These are phyloP conservation scores for Penicillium sp. DNA, from an alignment of 2,329 filamentous ascomycete genomes.

Conservation along the genomic window DNA sequence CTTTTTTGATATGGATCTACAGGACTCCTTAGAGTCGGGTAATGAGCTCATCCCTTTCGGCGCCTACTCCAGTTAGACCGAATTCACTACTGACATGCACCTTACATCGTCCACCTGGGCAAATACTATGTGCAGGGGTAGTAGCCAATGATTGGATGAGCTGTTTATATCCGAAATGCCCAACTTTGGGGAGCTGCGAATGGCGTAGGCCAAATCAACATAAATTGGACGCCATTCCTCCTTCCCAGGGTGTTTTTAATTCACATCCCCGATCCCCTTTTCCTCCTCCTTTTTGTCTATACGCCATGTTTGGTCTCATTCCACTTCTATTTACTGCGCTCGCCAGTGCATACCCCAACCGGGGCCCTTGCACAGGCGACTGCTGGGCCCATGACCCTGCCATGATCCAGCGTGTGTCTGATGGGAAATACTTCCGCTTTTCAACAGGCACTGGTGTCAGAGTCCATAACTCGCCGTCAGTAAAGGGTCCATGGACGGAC, in stretches of 20 bases:
- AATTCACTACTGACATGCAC: slow-evolving; percentile 23
- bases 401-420: slow-evolving; percentile 47
- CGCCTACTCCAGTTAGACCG: background rate
- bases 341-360: slow-evolving; percentile 29
- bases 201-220: background rate
- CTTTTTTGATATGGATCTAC: slow-evolving; percentile 17
- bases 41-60: slow-evolving; percentile 7
- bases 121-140: slow-evolving; percentile 14
- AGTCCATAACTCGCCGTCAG: slow-evolving; percentile 45
- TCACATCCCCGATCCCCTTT: background rate
- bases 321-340: slow-evolving; percentile 23
- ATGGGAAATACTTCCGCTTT: slow-evolving; percentile 56
- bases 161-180: slow-evolving; percentile 1
- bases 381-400: slow-evolving; percentile 50
- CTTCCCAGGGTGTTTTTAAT: background rate
- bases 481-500: slow-evolving; percentile 52
- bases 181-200: background rate
- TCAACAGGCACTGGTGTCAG: slow-evolving; percentile 52
- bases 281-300: background rate
- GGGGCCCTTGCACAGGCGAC: slow-evolving; percentile 32
- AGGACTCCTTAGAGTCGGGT: background rate
- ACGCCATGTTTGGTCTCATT: slow-evolving; percentile 24
- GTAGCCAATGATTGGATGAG: slow-evolving; percentile 17
- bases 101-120: slow-evolving; percentile 19
- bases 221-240: slow-evolving; percentile 4